Conservation (phyloP, 768 basidiomycete genomes). For the Lactifluus hygrophoroides region DNA sequence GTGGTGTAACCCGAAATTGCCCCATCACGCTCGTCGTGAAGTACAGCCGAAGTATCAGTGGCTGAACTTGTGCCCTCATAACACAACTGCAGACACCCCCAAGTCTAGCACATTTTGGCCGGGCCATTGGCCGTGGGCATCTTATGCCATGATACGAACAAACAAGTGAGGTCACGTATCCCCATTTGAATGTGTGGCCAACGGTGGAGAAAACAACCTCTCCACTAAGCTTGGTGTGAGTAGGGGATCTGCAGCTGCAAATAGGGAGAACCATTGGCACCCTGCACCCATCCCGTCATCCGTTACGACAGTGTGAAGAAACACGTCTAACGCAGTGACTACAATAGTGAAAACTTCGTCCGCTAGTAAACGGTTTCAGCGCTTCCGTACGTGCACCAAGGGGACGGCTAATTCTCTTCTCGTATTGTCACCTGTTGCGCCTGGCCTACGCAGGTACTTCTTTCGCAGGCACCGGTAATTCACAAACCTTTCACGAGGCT, state of each 20-base stretch:
- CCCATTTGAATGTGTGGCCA: neutral
- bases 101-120: slow-evolving; percentile 57
- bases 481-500: neutral
- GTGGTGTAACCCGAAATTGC: slow-evolving; percentile 60
- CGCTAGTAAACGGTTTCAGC: neutral
- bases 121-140: slow-evolving; percentile 44
- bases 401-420: neutral
- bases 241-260: neutral
- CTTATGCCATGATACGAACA: slow-evolving; percentile 31
- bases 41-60: slow-evolving; percentile 4
- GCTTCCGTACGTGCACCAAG: neutral
- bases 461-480: neutral
- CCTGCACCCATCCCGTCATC: neutral
- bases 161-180: slow-evolving; percentile 22
- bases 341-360: neutral
- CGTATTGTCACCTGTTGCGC: neutral
- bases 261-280: neutral
- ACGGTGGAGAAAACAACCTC: neutral
- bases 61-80: slow-evolving; percentile 55
- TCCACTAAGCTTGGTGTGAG: neutral
- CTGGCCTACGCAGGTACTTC: neutral
- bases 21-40: slow-evolving; percentile 32
- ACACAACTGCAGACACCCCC: slow-evolving; percentile 52
- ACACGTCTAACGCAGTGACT: neutral
- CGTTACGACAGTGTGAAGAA: neutral